Base-by-base conservation (phyloP, 495 filamentous ascomycete species). In the Neurospora sp. region DNA sequence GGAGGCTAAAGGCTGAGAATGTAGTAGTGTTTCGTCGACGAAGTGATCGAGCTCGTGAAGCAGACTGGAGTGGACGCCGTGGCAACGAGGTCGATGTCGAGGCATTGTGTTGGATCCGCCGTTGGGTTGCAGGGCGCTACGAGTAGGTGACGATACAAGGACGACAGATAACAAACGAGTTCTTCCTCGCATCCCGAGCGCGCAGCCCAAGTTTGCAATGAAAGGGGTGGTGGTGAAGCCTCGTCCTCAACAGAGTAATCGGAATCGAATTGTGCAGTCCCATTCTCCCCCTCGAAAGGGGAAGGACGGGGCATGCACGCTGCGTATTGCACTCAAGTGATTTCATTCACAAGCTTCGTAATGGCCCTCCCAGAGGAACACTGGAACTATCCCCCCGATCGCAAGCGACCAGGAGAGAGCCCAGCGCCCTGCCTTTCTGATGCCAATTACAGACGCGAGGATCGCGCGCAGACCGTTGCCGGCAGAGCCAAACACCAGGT, bases 261-360 rank as follows among this genome's bases (percentile, higher is more conserved):
- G 92, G 94, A 97, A 97, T 98, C 92, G 94, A 96, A 96, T 97
- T 91, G 89, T 93, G 91, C 89, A 87, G 79, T 79, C 82, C 79
- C 79, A 74, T 70, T 80, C 79, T 72, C 37, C 31, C 20, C 40
- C 68, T 42, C 22, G 20, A 70, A 72, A 80, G 77, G 82, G 78
- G 81, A 31, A 31, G 16, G 31, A 65, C 12, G 27, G 12, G 27
- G 27, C 53, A 77, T 86, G 87, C 87, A 97, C 90, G 94, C 95
- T 88, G 93, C 94, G 93, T 94, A 98, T 98, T 95, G 94, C 91
- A 97, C 94, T 98, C 87, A 95, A 96, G 93, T 97, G 92, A 70
- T 80, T 79, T 84, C 84, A 65, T 31, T 89, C 91, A 95, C 92
- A 90, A 94, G 93, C 93, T 94, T 90, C 91, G 92, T 92, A 93